Conservation (phyloP, 2,329 filamentous ascomycete species). For the Nothopassalora personata region DNA sequence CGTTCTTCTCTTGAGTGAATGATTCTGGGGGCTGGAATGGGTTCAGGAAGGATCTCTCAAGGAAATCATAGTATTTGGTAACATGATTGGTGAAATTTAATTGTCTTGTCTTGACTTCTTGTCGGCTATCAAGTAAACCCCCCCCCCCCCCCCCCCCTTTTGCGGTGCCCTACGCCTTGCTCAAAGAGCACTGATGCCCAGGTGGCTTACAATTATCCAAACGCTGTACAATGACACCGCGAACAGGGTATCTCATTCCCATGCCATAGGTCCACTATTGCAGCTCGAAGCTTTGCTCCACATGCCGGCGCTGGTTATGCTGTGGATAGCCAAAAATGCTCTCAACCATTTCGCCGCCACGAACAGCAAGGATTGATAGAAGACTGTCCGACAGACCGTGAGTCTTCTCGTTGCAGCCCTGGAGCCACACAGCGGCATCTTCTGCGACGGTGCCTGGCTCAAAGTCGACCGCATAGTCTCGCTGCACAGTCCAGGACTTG, state of each 20-base stretch:
- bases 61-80: neutral
- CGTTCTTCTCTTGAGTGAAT: neutral
- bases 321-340: slow-evolving; percentile 32
- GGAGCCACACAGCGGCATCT: slow-evolving; percentile 79
- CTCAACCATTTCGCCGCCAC: slow-evolving; percentile 36
- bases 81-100: neutral
- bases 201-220: neutral
- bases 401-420: slow-evolving; percentile 88
- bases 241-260: neutral
- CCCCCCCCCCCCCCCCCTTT: too few relatives aligned
- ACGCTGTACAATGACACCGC: neutral
- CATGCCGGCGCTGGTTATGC: slow-evolving; percentile 10
- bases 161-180: neutral
- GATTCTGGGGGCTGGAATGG: neutral
- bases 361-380: slow-evolving; percentile 33
- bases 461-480: slow-evolving; percentile 76
- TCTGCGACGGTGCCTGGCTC: slow-evolving; percentile 60
- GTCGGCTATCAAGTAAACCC: too few relatives aligned
- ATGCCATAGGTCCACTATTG: neutral
- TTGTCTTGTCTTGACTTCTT: too few relatives aligned
- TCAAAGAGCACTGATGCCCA: neutral
- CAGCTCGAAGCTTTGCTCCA: slow-evolving; percentile 13
- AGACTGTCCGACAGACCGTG: slow-evolving; percentile 63
- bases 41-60: neutral
- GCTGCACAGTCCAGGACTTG: slow-evolving; percentile 59